Evolutionary conservation across 768 basidiomycete species (phyloP).

Genomic region (Amanita pallidorosea): DNA sequence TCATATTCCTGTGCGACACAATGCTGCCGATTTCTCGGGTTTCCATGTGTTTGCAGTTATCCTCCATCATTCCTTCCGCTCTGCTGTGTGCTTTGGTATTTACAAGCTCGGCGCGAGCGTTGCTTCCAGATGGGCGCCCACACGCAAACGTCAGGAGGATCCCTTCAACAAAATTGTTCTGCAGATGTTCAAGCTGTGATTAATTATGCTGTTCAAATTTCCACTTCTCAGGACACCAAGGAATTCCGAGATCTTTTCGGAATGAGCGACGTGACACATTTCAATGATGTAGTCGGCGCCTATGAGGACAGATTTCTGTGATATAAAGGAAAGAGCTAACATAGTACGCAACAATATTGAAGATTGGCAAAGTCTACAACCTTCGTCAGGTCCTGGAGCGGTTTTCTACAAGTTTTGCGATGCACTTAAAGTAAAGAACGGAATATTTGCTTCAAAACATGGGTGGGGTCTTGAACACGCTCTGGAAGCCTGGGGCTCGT

Average conservation of each 20-base stretch:
- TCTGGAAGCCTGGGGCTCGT: constrained; percentile 47
- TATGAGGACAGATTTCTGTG: constrained; percentile 28
- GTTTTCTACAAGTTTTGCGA: constrained; percentile 56
- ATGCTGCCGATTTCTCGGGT: too few species aligned
- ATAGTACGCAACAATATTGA: constrained; percentile 48
- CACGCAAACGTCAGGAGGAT: constrained; percentile 32
- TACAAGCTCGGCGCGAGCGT: constrained; percentile 9
- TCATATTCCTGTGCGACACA: too few species aligned
- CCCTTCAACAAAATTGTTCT: constrained; percentile 48
- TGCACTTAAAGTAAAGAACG: constrained; percentile 54
- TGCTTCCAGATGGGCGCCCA: constrained; percentile 24
- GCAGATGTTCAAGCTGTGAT: constrained; percentile 60
- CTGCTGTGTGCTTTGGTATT: background rate
- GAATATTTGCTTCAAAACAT: constrained; percentile 31
- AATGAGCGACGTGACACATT: constrained; percentile 41
- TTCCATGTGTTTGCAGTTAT: background rate
- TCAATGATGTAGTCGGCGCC: constrained; percentile 59
- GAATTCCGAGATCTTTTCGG: constrained; percentile 49
- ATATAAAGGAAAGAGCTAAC: constrained; percentile 24
- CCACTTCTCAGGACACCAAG: constrained; percentile 31
- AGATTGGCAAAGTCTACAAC: constrained; percentile 61
- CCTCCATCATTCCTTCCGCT: background rate
- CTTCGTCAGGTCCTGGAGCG: constrained; percentile 31
- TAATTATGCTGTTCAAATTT: constrained; percentile 47
- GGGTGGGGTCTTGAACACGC: constrained; percentile 61